Evolutionary conservation across 1,139 yeast species (phyloP).

Genomic region (Insectozyma bohioensis): DNA sequence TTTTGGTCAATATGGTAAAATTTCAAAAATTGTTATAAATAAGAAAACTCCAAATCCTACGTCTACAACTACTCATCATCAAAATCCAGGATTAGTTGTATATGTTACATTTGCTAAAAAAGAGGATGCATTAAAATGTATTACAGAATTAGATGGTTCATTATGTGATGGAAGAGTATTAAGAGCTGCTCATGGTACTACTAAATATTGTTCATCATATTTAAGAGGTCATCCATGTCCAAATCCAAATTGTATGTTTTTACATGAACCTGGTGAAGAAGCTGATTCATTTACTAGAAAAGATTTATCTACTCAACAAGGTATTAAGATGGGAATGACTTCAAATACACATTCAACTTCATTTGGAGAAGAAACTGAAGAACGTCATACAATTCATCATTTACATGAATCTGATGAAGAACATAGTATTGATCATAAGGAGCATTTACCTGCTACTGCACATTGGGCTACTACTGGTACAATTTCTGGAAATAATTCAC

Average conservation of each 20-base stretch:
- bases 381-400: conserved; percentile 1
- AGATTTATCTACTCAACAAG: conserved; percentile 82
- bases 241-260: conserved; percentile 97
- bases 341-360: conserved; percentile 15
- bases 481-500: conserved; percentile 28
- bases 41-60: conserved; percentile 58
- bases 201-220: conserved; percentile 95
- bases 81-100: conserved; percentile 84
- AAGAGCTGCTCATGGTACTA: conserved; percentile 97
- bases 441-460: conserved; percentile 55
- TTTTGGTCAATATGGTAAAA: conserved; percentile 97
- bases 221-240: conserved; percentile 96
- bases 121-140: conserved; percentile 93
- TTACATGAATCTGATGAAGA: conserved; percentile 18
- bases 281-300: conserved; percentile 96
- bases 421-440: conserved; percentile 10
- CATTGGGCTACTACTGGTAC: conserved; percentile 52
- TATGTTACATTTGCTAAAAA: conserved; percentile 91
- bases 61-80: conserved; percentile 31
- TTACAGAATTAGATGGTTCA: conserved; percentile 91
- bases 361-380: conserved; percentile 12
- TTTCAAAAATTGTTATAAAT: conserved; percentile 90
- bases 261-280: conserved; percentile 99
- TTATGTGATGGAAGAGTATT: conserved; percentile 84
- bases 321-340: conserved; percentile 55